Conservation (phyloP, 164 flowering plant genomes). For the Platanus orientalis region DNA sequence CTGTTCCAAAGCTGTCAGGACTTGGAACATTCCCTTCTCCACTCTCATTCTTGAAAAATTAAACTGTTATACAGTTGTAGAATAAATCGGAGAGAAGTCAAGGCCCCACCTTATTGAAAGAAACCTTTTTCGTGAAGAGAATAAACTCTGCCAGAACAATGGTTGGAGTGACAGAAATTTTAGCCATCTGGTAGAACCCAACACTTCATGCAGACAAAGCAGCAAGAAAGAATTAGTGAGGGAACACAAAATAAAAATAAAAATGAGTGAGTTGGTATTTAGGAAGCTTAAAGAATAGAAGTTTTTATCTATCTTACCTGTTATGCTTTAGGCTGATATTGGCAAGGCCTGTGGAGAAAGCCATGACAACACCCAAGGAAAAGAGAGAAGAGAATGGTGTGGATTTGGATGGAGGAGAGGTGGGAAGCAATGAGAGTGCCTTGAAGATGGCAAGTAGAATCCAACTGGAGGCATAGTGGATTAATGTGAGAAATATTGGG, state of each 20-base stretch:
- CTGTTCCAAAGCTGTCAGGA: too few species aligned
- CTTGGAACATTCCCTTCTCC: too few species aligned
- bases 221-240: constrained; percentile 6
- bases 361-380: constrained; percentile 65
- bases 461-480: constrained; percentile 71
- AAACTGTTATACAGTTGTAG: too few species aligned
- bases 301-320: constrained; percentile 37
- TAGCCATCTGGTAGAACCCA: constrained; percentile 91
- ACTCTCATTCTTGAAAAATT: too few species aligned
- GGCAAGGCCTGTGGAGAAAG: constrained; percentile 78
- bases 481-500: constrained; percentile 78
- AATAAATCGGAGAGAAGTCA: neutral
- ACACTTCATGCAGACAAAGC: constrained; percentile 39
- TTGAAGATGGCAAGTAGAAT: constrained; percentile 61
- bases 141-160: constrained; percentile 77
- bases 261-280: neutral
- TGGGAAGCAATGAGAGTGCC: constrained; percentile 57
- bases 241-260: constrained; percentile 1
- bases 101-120: constrained; percentile 51
- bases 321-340: constrained; percentile 71
- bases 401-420: constrained; percentile 65
- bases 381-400: constrained; percentile 75
- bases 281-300: neutral
- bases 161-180: constrained; percentile 80
- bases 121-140: constrained; percentile 49